A percentile compares a stretch with the other conserved stretches of the same genome.
phyloP scores from a whole-genome alignment of 768 basidiomycete species.

The Asterophora lycoperdoides region DNA sequence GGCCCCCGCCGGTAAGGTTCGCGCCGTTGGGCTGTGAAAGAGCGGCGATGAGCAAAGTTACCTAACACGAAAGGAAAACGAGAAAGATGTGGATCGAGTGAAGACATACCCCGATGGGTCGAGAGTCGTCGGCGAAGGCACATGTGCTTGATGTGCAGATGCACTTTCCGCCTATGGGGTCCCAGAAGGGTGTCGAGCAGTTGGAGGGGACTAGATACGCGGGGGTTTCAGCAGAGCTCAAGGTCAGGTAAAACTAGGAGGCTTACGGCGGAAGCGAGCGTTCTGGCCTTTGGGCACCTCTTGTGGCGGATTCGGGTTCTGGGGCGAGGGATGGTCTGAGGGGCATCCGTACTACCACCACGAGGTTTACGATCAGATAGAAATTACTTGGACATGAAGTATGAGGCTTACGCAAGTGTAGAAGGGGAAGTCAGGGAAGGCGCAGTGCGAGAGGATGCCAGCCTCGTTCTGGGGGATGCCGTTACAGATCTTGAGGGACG shows the following conservation, averaged over 20 bases:
- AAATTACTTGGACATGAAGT: neutral
- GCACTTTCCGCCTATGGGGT: conserved; percentile 64
- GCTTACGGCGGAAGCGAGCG: conserved; percentile 49
- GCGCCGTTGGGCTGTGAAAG: conserved; percentile 55
- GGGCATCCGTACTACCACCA: conserved; percentile 69
- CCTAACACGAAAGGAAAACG: neutral
- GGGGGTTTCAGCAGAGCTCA: neutral
- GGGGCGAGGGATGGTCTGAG: conserved; percentile 42
- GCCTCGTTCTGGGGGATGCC: conserved; percentile 67
- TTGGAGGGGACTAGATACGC: conserved; percentile 51
- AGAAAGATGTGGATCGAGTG: neutral
- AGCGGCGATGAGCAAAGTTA: neutral
- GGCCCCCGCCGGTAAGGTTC: conserved; percentile 62
- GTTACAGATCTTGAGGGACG: conserved; percentile 61
- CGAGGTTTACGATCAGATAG: neutral
- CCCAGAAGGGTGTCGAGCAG: conserved; percentile 80
- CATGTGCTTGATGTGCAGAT: conserved; percentile 55
- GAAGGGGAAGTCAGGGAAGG: conserved; percentile 75
- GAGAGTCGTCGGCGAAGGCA: conserved; percentile 57
- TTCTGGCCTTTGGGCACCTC: conserved; percentile 39
- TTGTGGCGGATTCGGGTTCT: conserved; percentile 67
- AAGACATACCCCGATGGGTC: conserved; percentile 57
- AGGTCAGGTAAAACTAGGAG: neutral
- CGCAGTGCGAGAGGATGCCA: conserved; percentile 57
- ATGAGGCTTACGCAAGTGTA: conserved; percentile 60